Base-by-base conservation (phyloP, 2,329 filamentous ascomycete species). In the Penicillium thymicola region DNA sequence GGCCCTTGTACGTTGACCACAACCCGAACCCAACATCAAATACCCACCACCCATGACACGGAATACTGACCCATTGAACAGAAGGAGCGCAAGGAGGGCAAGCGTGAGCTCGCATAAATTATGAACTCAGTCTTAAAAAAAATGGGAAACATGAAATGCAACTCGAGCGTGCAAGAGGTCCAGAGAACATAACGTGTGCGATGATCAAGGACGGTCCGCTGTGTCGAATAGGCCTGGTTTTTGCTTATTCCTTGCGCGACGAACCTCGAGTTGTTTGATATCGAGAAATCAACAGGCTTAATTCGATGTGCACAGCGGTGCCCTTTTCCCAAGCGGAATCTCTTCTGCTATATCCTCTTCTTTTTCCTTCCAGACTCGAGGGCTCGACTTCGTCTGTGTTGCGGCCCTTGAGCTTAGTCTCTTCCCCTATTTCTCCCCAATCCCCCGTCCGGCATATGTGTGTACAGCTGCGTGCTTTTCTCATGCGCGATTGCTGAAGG, bases 61-160 rank as follows among this genome's bases (percentile, higher is more conserved):
- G 30, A 34, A 44, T 50, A 63, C 75, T 78, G 69, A 78, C 70
- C 65, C 57, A 52, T 64, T 46, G 51, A 71, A 78, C 78, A 96
- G 93, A 99, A 97, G 86, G 94, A 97, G 85, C 85, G 92, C 75
- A 92, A 89, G 85, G 92, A 97, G 82, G 93, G 92, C 81, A 96
- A 94, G 88, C 87, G 91, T 70, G 90, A 95, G 77, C 80, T 85
- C 70, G 92, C 89, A 82, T 96, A 86, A 82, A 78, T 70, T 58
- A 63, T 46, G 60, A 60, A 56, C 51, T 47, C 54, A 54, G 59
- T 61, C 60, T 61, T 62, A 57, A 60, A 65, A 68, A 68, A 69
- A 67, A 69, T 63, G 61, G 70, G 65, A 68, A 68, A 57, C 55
- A 54, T 65, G 65, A 65, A 60, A 55, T 55, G 66, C 65, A 66